Evolutionary conservation across 148 eudicot species (phyloP).

Genomic region (Diospyros lotus): DNA sequence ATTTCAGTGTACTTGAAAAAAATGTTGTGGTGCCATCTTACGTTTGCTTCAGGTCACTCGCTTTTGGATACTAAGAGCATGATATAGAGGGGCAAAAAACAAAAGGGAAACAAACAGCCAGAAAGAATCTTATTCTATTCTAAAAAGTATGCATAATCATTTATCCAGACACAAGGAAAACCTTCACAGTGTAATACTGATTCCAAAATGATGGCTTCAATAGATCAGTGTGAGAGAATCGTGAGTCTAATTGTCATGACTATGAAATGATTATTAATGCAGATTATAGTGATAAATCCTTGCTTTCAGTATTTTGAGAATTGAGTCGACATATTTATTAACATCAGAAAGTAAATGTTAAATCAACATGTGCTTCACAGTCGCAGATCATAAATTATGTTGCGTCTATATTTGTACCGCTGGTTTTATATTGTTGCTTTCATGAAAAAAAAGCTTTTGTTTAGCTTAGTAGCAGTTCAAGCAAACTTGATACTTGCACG

Average conservation of each 20-base stretch:
- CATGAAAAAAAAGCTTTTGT: not conserved
- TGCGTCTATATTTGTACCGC: not conserved
- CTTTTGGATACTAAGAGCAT: not conserved
- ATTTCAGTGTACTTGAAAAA: not conserved
- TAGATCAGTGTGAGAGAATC: not conserved
- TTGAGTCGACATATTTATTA: not conserved
- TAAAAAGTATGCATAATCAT: too few species aligned
- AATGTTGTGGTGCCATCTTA: too few species aligned
- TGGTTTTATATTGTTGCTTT: constrained; percentile 1
- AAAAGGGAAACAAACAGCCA: not conserved
- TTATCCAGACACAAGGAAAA: too few species aligned
- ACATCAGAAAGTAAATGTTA: not conserved
- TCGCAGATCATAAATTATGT: not conserved
- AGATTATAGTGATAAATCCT: not conserved
- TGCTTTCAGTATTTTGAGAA: not conserved
- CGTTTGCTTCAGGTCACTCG: not conserved
- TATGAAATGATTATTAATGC: not conserved
- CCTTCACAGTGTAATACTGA: too few species aligned
- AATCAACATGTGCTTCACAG: not conserved
- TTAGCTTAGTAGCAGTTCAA: not conserved
- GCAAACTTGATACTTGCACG: not conserved
- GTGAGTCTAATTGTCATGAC: not conserved
- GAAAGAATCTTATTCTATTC: too few species aligned
- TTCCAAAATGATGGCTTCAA: too few species aligned
- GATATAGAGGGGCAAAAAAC: not conserved